Base-by-base conservation (phyloP, 2,329 filamentous ascomycete genomes). In the Rhynchosporium secalis region DNA sequence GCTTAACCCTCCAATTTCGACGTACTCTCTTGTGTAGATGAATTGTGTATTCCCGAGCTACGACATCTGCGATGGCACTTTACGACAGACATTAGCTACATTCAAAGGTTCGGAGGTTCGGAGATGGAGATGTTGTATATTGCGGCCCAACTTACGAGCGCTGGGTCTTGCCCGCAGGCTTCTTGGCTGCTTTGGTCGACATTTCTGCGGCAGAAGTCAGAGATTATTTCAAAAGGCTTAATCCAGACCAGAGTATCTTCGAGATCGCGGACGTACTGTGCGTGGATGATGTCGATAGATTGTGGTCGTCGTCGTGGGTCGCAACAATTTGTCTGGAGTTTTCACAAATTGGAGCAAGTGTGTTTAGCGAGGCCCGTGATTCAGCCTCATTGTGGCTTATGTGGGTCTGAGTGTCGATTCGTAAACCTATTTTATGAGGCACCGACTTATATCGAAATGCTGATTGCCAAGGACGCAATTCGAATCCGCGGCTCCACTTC, bases 31-130 rank as follows among this genome's bases (percentile, higher is more conserved):
- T 98, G 91, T 99, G 95, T 76, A 99, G 85, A 88, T 99, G 94
- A 85, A 99, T 98, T 82, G 95, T 99, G 89, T 99, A 99, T 86
- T 99, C 96, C 87, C 95, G 92, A 77, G 95, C 89, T 81, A 99
- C 94, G 79, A 99, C 96, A 83, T 99, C 94, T 82, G 92, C 89
- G 81, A 99, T 96, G 84, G 96, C 96, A 36, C 33, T 36, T 36
- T 36, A 20, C 20, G 33, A 36, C 9, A 36, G 33, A 3, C 9
- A 10, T 36, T 36, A 36, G 33, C 20, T 20, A 20, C 20, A 36
- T 36, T 10, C 33, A 36, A 1, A 36, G 33, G 9, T 36, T 10
- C 33, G 9, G 33, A 36, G 33, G 1, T 6, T 6, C 33, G 9
- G 33, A 36, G 33, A 36, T 36, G 20, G 20, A 20, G 20, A 20